Evolutionary conservation across 768 basidiomycete species (phyloP), one percentile per base, ranked within the genome.

Genomic region (Dentipellis sp.): DNA sequence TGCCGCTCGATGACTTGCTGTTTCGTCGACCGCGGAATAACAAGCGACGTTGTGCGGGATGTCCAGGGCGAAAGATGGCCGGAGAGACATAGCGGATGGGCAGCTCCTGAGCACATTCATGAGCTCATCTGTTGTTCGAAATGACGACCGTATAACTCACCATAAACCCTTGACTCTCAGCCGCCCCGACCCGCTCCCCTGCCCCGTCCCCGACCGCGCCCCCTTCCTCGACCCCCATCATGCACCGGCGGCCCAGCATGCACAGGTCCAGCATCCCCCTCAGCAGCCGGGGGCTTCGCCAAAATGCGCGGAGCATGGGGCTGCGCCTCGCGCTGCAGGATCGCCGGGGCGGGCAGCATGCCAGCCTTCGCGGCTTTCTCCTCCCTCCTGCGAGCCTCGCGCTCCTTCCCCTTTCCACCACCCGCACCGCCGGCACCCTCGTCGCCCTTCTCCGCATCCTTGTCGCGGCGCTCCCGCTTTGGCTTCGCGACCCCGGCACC

Each of bases 401-500:
- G 37, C 8, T 29, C 19, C 52, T 29, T 39, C 16, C 36, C 14
- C 38, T 50, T 40, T n/a, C n/a, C n/a, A n/a, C n/a, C n/a, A n/a
- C n/a, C n/a, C n/a, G n/a, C n/a, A n/a, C 23, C 38, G n/a, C 56
- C 56, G 1, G 58, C 64, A 22, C 58, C 61, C 14, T 61, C 58
- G 49, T 56, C 53, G 10, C 54, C 53, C 58, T 63, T 72, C 62
- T 73, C 74, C 9, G 67, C 68, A 38, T 60, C 64, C 63, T 70
- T 74, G 14, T 61, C 60, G 21, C 22, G 53, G 8, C 60, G 58
- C 39, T 62, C 58, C 4, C 60, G 60, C 19, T 52, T 56, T 38
- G 45, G 66, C 22, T 75, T 70, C n/a, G 74, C 67, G 4, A 81
- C 80, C 5, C 82, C 83, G 0, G 81, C 80, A 0, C 84, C 81